These are phyloP conservation scores for Leishmania major DNA, from an alignment of 208 protist species.

Conservation along the genomic window DNA sequence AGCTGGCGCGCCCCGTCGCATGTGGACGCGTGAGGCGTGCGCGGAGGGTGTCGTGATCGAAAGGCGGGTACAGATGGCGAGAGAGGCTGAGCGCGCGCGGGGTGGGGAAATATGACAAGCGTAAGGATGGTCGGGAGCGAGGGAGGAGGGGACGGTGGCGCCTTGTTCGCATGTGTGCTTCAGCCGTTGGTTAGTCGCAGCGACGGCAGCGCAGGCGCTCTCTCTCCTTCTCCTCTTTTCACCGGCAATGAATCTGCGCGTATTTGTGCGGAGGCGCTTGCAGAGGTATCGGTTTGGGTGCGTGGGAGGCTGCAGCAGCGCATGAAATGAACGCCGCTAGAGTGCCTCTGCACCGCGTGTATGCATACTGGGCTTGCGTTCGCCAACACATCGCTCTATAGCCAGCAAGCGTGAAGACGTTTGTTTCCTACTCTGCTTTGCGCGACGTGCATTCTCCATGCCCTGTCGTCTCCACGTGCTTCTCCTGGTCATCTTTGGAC, in stretches of 20 bases:
- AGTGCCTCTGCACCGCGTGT: background rate
- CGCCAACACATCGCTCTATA: background rate
- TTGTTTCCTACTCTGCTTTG: conserved; percentile 1
- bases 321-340: background rate
- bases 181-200: background rate
- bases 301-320: background rate
- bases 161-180: background rate
- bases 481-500: background rate
- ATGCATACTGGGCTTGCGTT: background rate
- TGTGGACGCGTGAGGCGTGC: background rate
- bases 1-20: background rate
- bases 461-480: background rate
- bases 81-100: background rate
- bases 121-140: background rate
- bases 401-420: background rate
- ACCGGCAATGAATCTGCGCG: background rate
- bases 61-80: background rate
- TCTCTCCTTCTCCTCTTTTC: background rate
- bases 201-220: no score
- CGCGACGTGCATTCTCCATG: background rate
- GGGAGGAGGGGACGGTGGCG: background rate
- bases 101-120: background rate
- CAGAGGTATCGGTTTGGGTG: background rate
- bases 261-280: background rate
- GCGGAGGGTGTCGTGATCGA: background rate